Conservation (phyloP, 2,329 filamentous ascomycete genomes). For the Fusarium albidum region DNA sequence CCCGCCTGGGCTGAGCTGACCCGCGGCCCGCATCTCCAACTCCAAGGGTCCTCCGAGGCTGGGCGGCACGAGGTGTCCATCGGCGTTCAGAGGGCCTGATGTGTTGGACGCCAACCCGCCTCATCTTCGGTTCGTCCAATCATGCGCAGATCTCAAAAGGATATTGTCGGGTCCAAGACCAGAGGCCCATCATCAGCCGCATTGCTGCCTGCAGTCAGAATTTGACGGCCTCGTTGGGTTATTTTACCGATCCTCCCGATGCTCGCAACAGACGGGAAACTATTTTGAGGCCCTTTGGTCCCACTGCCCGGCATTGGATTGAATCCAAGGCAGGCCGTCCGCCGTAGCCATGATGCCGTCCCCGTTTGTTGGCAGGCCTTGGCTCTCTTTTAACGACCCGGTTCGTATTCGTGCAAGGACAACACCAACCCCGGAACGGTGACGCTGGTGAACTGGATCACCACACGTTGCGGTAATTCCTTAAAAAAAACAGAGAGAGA, state of each 20-base stretch:
- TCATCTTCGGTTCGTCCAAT: slow-evolving; percentile 1
- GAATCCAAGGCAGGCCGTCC: slow-evolving; percentile 4
- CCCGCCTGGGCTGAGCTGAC: not conserved
- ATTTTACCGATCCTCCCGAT: not conserved
- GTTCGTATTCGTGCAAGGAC: slow-evolving; percentile 32
- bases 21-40: not conserved
- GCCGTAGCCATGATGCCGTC: slow-evolving; percentile 9
- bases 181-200: not conserved
- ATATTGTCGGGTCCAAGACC: not conserved
- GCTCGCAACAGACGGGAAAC: too few species aligned
- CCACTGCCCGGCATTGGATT: slow-evolving; percentile 13
- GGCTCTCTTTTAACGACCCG: slow-evolving; percentile 8
- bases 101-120: slow-evolving; percentile 5
- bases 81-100: slow-evolving; percentile 6
- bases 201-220: slow-evolving; percentile 10
- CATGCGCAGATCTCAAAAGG: not conserved
- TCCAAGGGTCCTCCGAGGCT: slow-evolving; percentile 3
- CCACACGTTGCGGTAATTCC: slow-evolving; percentile 22
- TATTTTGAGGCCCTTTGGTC: not conserved
- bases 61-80: slow-evolving; percentile 9
- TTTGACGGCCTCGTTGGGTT: not conserved
- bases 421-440: slow-evolving; percentile 11
- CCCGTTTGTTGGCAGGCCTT: slow-evolving; percentile 6
- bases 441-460: slow-evolving; percentile 12
- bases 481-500: too few species aligned